Evolutionary conservation across 2,329 filamentous ascomycete species (phyloP).

Genomic region (Hypoxylon sp.): DNA sequence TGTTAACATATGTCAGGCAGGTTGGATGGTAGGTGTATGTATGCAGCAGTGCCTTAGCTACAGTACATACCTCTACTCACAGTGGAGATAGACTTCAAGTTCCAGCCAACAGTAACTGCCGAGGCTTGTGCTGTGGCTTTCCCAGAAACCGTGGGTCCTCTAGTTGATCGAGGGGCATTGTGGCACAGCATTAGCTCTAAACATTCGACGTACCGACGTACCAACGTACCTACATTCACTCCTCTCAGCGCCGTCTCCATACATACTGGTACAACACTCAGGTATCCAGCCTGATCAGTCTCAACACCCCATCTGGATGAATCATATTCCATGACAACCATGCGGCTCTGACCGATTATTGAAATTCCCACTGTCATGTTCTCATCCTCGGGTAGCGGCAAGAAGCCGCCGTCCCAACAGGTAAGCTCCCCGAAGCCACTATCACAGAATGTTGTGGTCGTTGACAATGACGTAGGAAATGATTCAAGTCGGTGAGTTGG

Average conservation of each 20-base stretch:
- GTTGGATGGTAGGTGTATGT: neutral
- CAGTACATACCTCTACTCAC: no score
- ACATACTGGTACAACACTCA: conserved; percentile 14
- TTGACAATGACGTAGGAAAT: conserved; percentile 81
- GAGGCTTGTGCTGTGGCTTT: conserved; percentile 38
- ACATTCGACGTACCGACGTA: conserved; percentile 16
- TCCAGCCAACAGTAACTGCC: conserved; percentile 14
- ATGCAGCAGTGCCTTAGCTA: no score
- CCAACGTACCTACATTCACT: conserved; percentile 3
- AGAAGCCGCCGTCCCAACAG: conserved; percentile 79
- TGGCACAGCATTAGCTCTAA: conserved; percentile 38
- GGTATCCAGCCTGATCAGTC: conserved; percentile 13
- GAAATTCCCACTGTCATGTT: conserved; percentile 67
- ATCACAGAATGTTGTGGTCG: conserved; percentile 26
- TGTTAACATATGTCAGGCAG: neutral
- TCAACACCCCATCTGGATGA: conserved; percentile 22
- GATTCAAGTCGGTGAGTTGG: conserved; percentile 93
- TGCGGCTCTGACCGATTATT: conserved; percentile 47
- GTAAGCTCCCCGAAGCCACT: conserved; percentile 62
- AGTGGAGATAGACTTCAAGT: neutral
- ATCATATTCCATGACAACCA: conserved; percentile 42
- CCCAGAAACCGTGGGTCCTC: neutral
- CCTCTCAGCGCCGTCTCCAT: no score
- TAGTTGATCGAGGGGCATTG: conserved; percentile 37
- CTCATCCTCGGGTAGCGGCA: conserved; percentile 75